Conservation (phyloP, 208 protist genomes). For the Trypanosoma congolense region DNA sequence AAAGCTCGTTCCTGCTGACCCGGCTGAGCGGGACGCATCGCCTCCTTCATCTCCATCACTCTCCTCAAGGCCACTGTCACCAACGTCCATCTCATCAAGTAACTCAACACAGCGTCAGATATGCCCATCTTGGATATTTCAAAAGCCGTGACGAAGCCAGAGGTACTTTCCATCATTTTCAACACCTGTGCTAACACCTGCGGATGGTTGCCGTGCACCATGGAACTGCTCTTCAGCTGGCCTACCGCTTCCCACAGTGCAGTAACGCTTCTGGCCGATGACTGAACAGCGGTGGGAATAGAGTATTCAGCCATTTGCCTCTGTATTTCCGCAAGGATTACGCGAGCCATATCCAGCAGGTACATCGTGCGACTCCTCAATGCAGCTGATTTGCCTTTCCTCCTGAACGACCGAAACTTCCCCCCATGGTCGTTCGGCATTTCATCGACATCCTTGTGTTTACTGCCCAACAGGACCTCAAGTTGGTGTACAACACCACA, state of each 20-base stretch:
- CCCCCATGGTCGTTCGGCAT: background rate
- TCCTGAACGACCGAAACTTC: background rate
- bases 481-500: slow-evolving; percentile 63
- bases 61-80: background rate
- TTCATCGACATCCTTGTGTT: background rate
- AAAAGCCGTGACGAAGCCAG: slow-evolving; percentile 18
- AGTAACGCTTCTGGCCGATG: background rate
- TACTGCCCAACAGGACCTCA: slow-evolving; percentile 15
- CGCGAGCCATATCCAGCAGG: slow-evolving; percentile 1
- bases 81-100: slow-evolving; percentile 6
- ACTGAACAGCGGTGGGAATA: background rate
- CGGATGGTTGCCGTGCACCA: slow-evolving; percentile 12
- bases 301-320: background rate
- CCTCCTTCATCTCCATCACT: background rate
- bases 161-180: slow-evolving; percentile 15
- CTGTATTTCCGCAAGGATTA: background rate
- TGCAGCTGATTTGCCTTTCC: background rate
- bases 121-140: slow-evolving; percentile 23
- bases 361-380: slow-evolving; percentile 12
- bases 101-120: slow-evolving; percentile 17
- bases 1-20: background rate
- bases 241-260: slow-evolving; percentile 9
- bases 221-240: slow-evolving; percentile 4
- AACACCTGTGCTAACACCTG: slow-evolving; percentile 10
- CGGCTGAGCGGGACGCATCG: background rate